Percentiles rank a stretch among this genome's conserved stretches.
These are phyloP conservation scores for Typha latifolia DNA, from an alignment of 176 grass and related monocot species.

Conservation along the genomic window DNA sequence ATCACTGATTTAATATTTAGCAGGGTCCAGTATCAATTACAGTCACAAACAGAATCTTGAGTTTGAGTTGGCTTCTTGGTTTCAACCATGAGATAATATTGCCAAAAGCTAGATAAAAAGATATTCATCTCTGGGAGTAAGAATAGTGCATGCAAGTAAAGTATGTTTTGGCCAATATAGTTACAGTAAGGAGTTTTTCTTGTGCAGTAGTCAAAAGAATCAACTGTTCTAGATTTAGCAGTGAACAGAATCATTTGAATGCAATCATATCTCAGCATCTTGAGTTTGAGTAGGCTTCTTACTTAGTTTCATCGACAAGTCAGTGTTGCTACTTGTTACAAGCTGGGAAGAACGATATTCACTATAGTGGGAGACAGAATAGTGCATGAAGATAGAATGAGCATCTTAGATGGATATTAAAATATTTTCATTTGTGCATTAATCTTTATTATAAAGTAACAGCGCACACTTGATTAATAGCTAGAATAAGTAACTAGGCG, in stretches of 20 bases:
- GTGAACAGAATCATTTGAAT: too few species aligned
- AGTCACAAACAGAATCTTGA: too few species aligned
- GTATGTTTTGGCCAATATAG: not conserved
- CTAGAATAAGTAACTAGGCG: too few species aligned
- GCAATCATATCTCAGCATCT: too few species aligned
- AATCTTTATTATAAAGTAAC: not conserved
- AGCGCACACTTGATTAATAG: not conserved
- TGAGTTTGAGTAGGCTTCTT: not conserved
- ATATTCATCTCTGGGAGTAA: too few species aligned
- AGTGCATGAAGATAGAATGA: not conserved
- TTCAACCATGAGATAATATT: too few species aligned
- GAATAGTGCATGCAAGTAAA: not conserved
- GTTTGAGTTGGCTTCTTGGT: too few species aligned
- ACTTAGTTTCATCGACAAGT: not conserved
- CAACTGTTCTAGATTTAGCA: too few species aligned
- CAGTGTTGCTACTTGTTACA: not conserved
- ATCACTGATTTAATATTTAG: too few species aligned
- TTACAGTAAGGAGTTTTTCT: not conserved
- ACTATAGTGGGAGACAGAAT: not conserved
- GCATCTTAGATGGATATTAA: not conserved
- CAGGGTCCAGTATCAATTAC: too few species aligned
- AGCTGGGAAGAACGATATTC: not conserved
- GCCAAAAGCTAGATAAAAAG: too few species aligned
- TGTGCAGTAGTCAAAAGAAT: not conserved
- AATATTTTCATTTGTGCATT: not conserved